Evolutionary conservation across 2,329 filamentous ascomycete genomes (phyloP), one percentile per base, ranked within the genome.

Genomic region (Phialophora verrucosa): DNA sequence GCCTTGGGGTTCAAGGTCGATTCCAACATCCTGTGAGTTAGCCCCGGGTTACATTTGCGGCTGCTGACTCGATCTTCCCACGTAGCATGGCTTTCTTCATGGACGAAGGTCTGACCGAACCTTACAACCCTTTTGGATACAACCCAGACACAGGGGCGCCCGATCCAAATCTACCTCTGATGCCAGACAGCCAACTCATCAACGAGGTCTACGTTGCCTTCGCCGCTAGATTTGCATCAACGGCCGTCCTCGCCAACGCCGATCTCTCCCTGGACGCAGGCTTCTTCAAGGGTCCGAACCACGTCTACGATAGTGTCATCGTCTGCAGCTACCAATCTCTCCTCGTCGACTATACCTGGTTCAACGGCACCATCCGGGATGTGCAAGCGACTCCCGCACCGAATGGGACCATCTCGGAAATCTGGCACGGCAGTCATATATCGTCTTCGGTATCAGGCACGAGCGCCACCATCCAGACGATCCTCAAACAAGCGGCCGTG

Each of bases 331-430:
- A 65, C 51, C 29, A 57, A 38, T 31, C 58, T 8, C 35, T 62
- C 49, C 20, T 38, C 7, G 58, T 65, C 31, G 63, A 65, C 23
- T 65, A 65, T 32, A 65, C 59, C 29, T 65, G 63, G 63, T 65
- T 65, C 58, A 65, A 62, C 29, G 32, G 59, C 23, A 57, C 63
- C 10, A 29, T 65, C 5, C 27, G 42, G 11, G 29, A 65, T 23
- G 29, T 62, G 27, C 17, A 27, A 14, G 14, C 31, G 10, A 25
- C 10, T 5, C 29, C 31, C 10, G 25, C 35, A 6, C 49, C 47
- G 7, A 65, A 65, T 42, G 63, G 63, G 14, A 65, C 58, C 11
- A 55, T 65, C 31, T 65, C 63, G n/a, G 63, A 65, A 55, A 42
- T 65, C 47, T 65, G 51, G 49, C 63, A 65, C 25, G 63, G 58